Evolutionary conservation across 2,329 filamentous ascomycete genomes (phyloP).

Genomic region (Fusarium metavorans): DNA sequence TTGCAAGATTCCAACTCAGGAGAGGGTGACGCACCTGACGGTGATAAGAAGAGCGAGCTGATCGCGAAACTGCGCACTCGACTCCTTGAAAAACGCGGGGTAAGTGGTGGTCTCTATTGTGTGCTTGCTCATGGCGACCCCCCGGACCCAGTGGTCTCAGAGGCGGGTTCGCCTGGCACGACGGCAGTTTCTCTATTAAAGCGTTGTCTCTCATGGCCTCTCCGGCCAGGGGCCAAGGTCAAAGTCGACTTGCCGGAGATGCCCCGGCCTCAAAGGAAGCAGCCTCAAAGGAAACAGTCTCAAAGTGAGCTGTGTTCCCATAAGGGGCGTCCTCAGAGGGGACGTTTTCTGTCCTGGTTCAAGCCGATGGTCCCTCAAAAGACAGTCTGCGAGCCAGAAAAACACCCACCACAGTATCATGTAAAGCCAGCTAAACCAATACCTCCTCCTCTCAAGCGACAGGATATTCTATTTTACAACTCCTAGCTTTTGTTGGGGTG

Average conservation of each 20-base stretch:
- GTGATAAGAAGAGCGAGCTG: constrained; percentile 62
- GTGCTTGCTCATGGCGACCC: constrained; percentile 16
- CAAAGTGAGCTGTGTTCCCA: too few species aligned
- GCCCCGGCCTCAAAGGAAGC: background rate
- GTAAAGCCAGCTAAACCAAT: background rate
- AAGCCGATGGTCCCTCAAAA: background rate
- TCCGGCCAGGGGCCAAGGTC: background rate
- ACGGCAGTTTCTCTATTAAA: background rate
- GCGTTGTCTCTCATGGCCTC: background rate
- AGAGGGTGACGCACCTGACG: constrained; percentile 51
- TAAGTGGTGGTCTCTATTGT: constrained; percentile 54
- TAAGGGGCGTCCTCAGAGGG: too few species aligned
- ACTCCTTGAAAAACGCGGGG: constrained; percentile 69
- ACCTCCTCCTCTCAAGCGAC: constrained; percentile 7
- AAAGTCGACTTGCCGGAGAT: background rate
- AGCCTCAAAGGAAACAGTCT: too few species aligned
- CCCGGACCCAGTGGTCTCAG: constrained; percentile 22
- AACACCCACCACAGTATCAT: background rate
- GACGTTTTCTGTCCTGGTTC: background rate
- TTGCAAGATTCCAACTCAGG: constrained; percentile 53
- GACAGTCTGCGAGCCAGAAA: background rate
- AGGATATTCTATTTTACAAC: background rate
- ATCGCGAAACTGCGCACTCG: constrained; percentile 68
- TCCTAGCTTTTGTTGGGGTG: background rate
- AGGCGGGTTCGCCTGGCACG: background rate